Base-by-base conservation (phyloP, 192 early-diverging fungal genomes). In the Umbelopsis sp. region DNA sequence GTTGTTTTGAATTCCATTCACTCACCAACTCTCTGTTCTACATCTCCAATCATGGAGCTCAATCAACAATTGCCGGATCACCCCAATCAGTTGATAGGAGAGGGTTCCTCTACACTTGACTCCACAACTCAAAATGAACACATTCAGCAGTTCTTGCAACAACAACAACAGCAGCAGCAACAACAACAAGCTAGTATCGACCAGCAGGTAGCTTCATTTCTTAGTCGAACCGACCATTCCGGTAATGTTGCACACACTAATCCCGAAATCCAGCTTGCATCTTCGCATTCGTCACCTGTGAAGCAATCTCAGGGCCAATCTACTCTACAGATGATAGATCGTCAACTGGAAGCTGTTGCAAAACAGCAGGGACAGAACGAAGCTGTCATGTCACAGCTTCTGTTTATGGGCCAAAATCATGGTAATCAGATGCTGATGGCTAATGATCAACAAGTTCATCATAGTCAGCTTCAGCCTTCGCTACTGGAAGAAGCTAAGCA, bases 141-240 rank as follows among this genome's bases (percentile, higher is more conserved):
- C 29, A 69, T 36, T 69, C 47, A 69, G 52, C 68, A 69, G 8
- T 49, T 69, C 7, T 38, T 69, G 24, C 47, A 69, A 8, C 49
- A 32, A 68, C 67, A 68, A 32, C 45, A 45, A 17, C 45, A 38
- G 36, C 65, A 66, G 24, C 65, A 66, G n/a, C 20, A 43, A 22
- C 20, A 43, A 24, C 65, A 66, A 21, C 49, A 34, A 14, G 21
- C 68, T 4, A 31, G 50, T 12, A 62, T 62, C 12, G 14, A 62
- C 31, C 56, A 32, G 31, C 56, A 62, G 56, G 56, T 62, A 62
- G 56, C 56, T 11, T 34, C 31, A 29, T 34, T 62, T 20, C 31
- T 34, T 32, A 26, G 8, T n/a, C 56, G 34, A 49, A 7, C 26
- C 26, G 56, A 62, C 2, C 31, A 6, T 4, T 62, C 56, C 26